Percentiles rank a stretch among this genome's conserved stretches.
phyloP scores from a whole-genome alignment of 345 rosid genomes.

The Brassica nigra region DNA sequence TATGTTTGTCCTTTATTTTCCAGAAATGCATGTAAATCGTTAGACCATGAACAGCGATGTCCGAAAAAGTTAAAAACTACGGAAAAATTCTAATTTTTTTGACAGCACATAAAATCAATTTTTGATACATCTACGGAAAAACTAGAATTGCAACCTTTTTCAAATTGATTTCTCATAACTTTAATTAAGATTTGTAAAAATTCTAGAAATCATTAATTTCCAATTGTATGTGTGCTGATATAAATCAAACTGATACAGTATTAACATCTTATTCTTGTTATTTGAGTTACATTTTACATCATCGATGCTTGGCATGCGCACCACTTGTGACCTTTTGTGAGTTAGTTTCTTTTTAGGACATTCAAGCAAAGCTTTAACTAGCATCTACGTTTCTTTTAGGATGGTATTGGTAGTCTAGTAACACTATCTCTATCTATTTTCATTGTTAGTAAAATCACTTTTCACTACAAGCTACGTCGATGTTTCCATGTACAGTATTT shows the following conservation, averaged over 20 bases:
- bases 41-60: background rate
- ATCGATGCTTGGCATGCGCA: conserved; percentile 41
- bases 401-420: conserved; percentile 18
- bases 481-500: background rate
- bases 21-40: background rate
- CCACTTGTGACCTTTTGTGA: conserved; percentile 32
- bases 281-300: background rate
- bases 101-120: no score
- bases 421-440: conserved; percentile 16
- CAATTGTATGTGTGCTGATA: background rate
- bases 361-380: conserved; percentile 38
- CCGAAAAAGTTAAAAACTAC: background rate
- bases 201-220: background rate
- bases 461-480: conserved; percentile 9
- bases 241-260: background rate
- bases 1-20: background rate
- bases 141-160: background rate
- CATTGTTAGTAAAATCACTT: background rate
- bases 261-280: background rate
- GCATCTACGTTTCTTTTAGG: conserved; percentile 36
- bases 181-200: no score
- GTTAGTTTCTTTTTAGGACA: conserved; percentile 26
- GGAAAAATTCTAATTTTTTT: background rate
- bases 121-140: background rate
- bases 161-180: background rate